Conservation (phyloP, 345 rosid species). For the Bruguiera sexangula region DNA sequence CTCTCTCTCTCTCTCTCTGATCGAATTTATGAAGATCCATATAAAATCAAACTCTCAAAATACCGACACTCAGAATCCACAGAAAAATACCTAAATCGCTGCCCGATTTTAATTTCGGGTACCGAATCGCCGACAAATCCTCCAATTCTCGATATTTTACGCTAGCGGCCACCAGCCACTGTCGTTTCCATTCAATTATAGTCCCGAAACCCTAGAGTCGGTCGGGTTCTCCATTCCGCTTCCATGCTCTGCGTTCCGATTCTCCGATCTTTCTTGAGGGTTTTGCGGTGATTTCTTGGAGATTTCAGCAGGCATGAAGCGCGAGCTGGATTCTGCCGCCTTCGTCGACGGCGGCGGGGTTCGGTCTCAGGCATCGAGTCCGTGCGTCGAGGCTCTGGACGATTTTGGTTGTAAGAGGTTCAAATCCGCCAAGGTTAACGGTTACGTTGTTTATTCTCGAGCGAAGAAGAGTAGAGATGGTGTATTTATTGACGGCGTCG, state of each 20-base stretch:
- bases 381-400: conserved; percentile 28
- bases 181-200: background rate
- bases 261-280: background rate
- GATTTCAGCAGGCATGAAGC: background rate
- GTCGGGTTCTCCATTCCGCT: background rate
- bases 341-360: background rate
- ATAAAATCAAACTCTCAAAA: background rate
- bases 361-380: conserved; percentile 26
- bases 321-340: background rate
- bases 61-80: background rate
- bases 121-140: too few species aligned
- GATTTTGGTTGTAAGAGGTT: conserved; percentile 50
- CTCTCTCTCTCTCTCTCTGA: background rate
- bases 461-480: conserved; percentile 20
- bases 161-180: too few species aligned
- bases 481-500: background rate
- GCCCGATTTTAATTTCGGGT: too few species aligned
- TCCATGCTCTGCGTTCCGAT: background rate
- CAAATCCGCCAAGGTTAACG: conserved; percentile 58
- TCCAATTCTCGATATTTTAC: too few species aligned
- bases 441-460: conserved; percentile 73
- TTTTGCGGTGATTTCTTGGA: background rate
- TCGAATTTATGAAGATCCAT: background rate
- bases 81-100: background rate
- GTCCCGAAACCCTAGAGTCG: conserved; percentile 2